These are phyloP conservation scores for Tremellales sp. DNA, from an alignment of 1,284 basidiomycete genomes.

Conservation along the genomic window DNA sequence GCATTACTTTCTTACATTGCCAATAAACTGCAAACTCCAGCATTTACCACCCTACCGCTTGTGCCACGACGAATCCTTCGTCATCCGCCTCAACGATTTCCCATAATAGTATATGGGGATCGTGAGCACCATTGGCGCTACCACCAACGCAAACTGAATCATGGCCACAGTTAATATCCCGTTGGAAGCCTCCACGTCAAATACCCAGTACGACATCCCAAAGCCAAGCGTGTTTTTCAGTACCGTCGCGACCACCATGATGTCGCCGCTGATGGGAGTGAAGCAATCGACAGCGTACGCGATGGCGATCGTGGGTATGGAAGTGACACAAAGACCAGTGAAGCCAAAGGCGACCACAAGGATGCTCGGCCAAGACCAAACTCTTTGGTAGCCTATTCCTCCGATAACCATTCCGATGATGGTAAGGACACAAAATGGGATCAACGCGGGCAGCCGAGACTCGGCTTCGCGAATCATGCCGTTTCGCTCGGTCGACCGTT, in stretches of 20 bases:
- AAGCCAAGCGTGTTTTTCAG: constrained; percentile 17
- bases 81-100: constrained; percentile 13
- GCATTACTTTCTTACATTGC: too few species aligned
- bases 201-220: constrained; percentile 14
- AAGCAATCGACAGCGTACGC: constrained; percentile 19
- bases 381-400: constrained; percentile 6
- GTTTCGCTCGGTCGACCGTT: constrained; percentile 10
- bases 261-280: constrained; percentile 14
- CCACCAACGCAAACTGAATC: constrained; percentile 9
- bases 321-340: constrained; percentile 12
- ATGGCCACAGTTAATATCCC: constrained; percentile 7
- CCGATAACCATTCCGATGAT: constrained; percentile 11
- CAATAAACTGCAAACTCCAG: too few species aligned
- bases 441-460: constrained; percentile 15
- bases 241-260: constrained; percentile 16
- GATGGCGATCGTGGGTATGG: constrained; percentile 10
- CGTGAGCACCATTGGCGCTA: constrained; percentile 9
- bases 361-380: constrained; percentile 11
- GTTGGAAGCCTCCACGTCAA: too few species aligned
- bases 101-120: constrained; percentile 17
- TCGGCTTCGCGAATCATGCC: constrained; percentile 16
- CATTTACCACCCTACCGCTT: too few species aligned
- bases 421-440: constrained; percentile 9
- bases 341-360: constrained; percentile 10
- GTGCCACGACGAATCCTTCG: constrained; percentile 13